Percentiles rank a stretch among this genome's conserved stretches.
Evolutionary conservation across 495 filamentous ascomycete species (phyloP).

Genomic region (Neurospora discreta): DNA sequence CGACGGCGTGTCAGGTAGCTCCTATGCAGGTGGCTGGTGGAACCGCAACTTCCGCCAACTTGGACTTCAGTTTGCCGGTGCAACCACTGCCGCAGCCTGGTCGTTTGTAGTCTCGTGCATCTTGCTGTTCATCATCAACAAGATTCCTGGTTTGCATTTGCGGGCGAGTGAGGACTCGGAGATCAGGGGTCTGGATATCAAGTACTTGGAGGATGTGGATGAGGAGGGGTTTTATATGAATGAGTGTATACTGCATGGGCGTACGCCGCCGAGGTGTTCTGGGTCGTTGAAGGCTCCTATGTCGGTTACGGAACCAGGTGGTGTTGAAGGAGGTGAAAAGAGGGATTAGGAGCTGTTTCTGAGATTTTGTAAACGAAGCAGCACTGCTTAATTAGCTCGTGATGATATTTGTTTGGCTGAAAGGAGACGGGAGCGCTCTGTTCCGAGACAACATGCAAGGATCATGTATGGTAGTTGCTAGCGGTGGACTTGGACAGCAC

Average conservation of each 20-base stretch:
- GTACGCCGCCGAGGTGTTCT: neutral
- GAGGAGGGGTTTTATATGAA: conserved; percentile 4
- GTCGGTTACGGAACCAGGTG: neutral
- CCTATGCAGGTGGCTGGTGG: conserved; percentile 38
- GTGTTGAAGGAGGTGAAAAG: neutral
- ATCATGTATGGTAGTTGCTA: neutral
- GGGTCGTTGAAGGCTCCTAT: neutral
- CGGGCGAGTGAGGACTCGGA: conserved; percentile 65
- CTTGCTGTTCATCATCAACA: conserved; percentile 68
- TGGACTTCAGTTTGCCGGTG: conserved; percentile 68
- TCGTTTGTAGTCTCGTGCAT: conserved; percentile 67
- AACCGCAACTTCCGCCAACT: conserved; percentile 58
- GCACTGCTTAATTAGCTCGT: neutral
- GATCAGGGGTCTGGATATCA: conserved; percentile 67
- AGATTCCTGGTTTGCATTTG: conserved; percentile 61
- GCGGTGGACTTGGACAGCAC: neutral
- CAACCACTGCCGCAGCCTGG: conserved; percentile 60
- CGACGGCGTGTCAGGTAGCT: conserved; percentile 53
- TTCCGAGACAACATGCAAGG: neutral
- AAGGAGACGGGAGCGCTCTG: neutral
- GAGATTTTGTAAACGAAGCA: neutral
- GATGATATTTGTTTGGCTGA: neutral
- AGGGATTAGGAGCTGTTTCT: neutral
- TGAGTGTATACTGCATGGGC: neutral
- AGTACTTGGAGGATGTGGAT: conserved; percentile 18